phyloP scores from a whole-genome alignment of 176 grass and related monocot genomes.

The Panicum miliaceum region DNA sequence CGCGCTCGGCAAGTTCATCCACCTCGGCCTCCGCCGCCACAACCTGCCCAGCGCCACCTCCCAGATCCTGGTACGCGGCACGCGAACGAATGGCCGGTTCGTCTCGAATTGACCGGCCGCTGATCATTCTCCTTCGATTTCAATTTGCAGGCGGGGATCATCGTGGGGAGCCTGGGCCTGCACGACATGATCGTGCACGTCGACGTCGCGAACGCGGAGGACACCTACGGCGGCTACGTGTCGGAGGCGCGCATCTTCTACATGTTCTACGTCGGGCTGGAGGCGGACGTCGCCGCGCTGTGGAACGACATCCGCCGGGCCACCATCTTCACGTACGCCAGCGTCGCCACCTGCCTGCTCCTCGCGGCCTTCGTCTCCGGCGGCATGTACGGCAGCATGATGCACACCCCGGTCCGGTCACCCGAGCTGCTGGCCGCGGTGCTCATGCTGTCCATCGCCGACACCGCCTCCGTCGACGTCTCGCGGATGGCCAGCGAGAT shows the following conservation, averaged over 20 bases:
- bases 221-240: slow-evolving; percentile 39
- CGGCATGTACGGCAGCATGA: slow-evolving; percentile 62
- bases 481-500: slow-evolving; percentile 42
- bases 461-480: slow-evolving; percentile 49
- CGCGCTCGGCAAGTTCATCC: slow-evolving; percentile 58
- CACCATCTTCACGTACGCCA: slow-evolving; percentile 47
- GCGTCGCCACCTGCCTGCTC: slow-evolving; percentile 50
- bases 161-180: slow-evolving; percentile 52
- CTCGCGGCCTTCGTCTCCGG: slow-evolving; percentile 55
- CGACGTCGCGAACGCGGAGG: slow-evolving; percentile 49
- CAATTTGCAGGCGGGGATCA: slow-evolving; percentile 45
- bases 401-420: slow-evolving; percentile 57
- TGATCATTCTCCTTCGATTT: neutral
- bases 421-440: slow-evolving; percentile 55
- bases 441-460: slow-evolving; percentile 53
- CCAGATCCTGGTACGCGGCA: slow-evolving; percentile 43
- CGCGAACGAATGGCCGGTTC: no score
- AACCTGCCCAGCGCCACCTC: slow-evolving; percentile 58
- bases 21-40: slow-evolving; percentile 50
- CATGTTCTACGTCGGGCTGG: slow-evolving; percentile 61
- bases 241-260: slow-evolving; percentile 50
- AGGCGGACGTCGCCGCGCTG: slow-evolving; percentile 52
- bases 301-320: slow-evolving; percentile 53
- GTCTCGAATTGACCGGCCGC: neutral
- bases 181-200: slow-evolving; percentile 55